Percentiles rank a stretch among this genome's conserved stretches.
phyloP scores from a whole-genome alignment of 176 grass and related monocot species.

The Aegilops longissima region DNA sequence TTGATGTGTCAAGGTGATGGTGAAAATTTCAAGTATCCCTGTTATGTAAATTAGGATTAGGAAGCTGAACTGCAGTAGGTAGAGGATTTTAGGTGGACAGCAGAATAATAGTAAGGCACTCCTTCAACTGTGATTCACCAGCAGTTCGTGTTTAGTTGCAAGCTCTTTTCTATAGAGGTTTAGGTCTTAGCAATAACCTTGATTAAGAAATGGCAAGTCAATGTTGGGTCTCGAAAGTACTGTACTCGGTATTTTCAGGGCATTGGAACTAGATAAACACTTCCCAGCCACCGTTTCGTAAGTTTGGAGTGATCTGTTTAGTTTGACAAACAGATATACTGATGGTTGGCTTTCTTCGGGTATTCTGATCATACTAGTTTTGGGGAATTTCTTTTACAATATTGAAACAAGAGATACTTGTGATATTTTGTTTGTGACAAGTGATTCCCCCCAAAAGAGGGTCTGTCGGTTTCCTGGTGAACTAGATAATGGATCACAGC shows the following conservation, averaged over 20 bases:
- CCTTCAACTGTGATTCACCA: not conserved
- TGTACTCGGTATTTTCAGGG: not conserved
- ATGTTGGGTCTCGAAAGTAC: not conserved
- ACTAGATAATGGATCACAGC: too few relatives aligned
- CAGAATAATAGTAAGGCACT: too few relatives aligned
- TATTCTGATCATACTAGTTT: slow-evolving; percentile 36
- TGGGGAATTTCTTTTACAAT: not conserved
- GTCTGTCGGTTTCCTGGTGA: too few relatives aligned
- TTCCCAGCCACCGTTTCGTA: not conserved
- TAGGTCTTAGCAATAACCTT: slow-evolving; percentile 23
- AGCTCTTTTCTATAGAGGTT: not conserved
- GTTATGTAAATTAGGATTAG: not conserved
- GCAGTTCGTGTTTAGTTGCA: not conserved
- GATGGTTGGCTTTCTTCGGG: slow-evolving; percentile 76
- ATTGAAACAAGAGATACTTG: not conserved
- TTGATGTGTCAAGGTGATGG: not conserved
- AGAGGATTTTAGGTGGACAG: too few relatives aligned
- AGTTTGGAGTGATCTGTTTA: slow-evolving; percentile 83
- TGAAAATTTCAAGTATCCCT: not conserved
- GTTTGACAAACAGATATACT: slow-evolving; percentile 66
- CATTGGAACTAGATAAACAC: slow-evolving; percentile 5
- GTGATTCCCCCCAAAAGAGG: too few relatives aligned
- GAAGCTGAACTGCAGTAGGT: not conserved
- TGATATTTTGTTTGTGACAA: not conserved
- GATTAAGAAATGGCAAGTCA: not conserved